Conservation (phyloP, 495 filamentous ascomycete genomes). For the Symbiotaphrina buchneri region DNA sequence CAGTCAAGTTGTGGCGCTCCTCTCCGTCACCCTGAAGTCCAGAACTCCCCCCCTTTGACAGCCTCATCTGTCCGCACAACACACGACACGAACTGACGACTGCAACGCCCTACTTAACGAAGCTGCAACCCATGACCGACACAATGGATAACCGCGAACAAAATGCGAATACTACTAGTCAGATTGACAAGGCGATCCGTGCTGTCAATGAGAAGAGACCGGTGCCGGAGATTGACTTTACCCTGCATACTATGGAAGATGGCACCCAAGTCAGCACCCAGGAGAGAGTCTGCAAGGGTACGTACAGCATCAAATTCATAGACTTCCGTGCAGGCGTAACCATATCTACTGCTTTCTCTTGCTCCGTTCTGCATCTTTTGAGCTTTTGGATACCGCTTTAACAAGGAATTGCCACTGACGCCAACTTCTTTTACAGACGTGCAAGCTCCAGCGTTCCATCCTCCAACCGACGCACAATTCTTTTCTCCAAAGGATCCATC, state of each 20-base stretch:
- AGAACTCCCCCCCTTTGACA: too few species aligned
- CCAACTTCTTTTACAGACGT: slow-evolving; percentile 36
- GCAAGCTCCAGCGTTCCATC: slow-evolving; percentile 84
- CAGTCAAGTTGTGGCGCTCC: too few species aligned
- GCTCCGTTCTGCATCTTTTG: neutral
- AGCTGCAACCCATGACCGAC: too few species aligned
- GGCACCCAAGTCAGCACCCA: slow-evolving; percentile 80
- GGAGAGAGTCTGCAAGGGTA: slow-evolving; percentile 94
- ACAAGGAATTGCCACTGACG: neutral
- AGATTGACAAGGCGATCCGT: slow-evolving; percentile 24
- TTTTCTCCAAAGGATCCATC: slow-evolving; percentile 53
- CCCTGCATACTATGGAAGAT: slow-evolving; percentile 95
- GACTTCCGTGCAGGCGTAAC: neutral
- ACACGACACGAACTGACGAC: too few species aligned
- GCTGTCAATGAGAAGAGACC: slow-evolving; percentile 85
- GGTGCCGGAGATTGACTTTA: slow-evolving; percentile 93
- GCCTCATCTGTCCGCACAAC: too few species aligned
- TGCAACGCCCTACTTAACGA: too few species aligned
- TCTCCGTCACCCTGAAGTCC: too few species aligned
- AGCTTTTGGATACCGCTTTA: neutral
- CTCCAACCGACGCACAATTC: slow-evolving; percentile 67
- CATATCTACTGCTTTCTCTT: neutral
- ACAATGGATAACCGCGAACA: too few species aligned
- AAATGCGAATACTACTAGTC: neutral
- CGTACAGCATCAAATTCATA: neutral